Conservation (phyloP, 768 basidiomycete species). For the Stropharia rugosoannulata region DNA sequence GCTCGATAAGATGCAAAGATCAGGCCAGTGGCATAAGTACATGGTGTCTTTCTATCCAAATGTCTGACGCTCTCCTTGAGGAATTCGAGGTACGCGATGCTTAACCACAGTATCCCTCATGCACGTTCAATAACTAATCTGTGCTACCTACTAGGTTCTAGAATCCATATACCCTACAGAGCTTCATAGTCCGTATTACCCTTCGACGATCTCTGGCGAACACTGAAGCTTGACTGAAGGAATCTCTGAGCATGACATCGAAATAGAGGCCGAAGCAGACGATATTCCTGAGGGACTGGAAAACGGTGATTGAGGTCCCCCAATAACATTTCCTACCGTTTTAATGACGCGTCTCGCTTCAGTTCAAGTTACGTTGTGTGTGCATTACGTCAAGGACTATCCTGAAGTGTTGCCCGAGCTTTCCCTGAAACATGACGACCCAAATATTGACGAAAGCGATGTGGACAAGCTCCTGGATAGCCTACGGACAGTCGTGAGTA, state of each 20-base stretch:
- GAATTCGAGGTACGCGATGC: constrained; percentile 76
- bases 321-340: constrained; percentile 2
- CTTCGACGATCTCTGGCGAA: constrained; percentile 27
- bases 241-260: constrained; percentile 77
- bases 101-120: neutral
- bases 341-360: constrained; percentile 1
- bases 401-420: constrained; percentile 82
- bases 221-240: constrained; percentile 65
- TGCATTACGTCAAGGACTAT: constrained; percentile 80
- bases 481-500: constrained; percentile 56
- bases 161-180: constrained; percentile 97
- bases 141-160: constrained; percentile 75
- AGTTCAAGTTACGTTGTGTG: constrained; percentile 76
- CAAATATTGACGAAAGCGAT: constrained; percentile 58
- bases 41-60: constrained; percentile 24
- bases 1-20: constrained; percentile 12
- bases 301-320: constrained; percentile 38
- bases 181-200: constrained; percentile 71
- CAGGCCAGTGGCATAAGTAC: constrained; percentile 4
- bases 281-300: constrained; percentile 63
- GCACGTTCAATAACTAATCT: constrained; percentile 2
- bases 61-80: constrained; percentile 77
- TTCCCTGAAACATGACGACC: constrained; percentile 60
- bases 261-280: constrained; percentile 89
- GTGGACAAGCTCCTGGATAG: constrained; percentile 52